Evolutionary conservation across 495 filamentous ascomycete genomes (phyloP).

Genomic region (Penicillium salamii): DNA sequence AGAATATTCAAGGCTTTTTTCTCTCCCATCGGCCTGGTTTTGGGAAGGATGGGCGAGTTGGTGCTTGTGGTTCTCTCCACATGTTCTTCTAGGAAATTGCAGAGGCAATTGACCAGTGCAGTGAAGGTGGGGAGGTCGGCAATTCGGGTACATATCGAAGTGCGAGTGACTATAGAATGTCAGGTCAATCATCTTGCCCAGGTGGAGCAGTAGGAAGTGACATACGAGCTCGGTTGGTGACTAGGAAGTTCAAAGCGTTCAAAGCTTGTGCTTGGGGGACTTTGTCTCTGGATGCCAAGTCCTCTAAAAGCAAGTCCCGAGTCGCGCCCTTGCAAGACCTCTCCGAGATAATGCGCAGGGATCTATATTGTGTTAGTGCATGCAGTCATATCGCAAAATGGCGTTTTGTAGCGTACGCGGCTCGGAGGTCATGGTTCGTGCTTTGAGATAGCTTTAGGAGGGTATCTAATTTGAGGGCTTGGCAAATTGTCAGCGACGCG

Average conservation of each 20-base stretch:
- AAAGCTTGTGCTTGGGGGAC: conserved; percentile 37
- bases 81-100: conserved; percentile 46
- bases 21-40: conserved; percentile 42
- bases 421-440: conserved; percentile 49
- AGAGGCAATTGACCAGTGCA: conserved; percentile 46
- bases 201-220: not conserved
- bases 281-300: conserved; percentile 37
- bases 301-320: conserved; percentile 39
- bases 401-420: conserved; percentile 39
- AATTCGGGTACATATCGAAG: conserved; percentile 37
- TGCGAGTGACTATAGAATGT: conserved; percentile 33
- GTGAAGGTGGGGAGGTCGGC: conserved; percentile 38
- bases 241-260: conserved; percentile 43
- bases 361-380: conserved; percentile 26
- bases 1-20: conserved; percentile 41
- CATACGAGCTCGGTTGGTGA: conserved; percentile 42
- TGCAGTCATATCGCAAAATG: not conserved
- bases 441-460: conserved; percentile 48
- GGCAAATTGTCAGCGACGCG: not conserved
- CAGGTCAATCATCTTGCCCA: not conserved
- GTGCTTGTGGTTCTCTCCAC: conserved; percentile 34
- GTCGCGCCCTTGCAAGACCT: conserved; percentile 42
- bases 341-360: conserved; percentile 49
- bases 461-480: conserved; percentile 51
- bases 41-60: conserved; percentile 42